These are phyloP conservation scores for Ophiognomonia clavigignenti-juglandacearum DNA, from an alignment of 2,329 filamentous ascomycete genomes.

Conservation along the genomic window DNA sequence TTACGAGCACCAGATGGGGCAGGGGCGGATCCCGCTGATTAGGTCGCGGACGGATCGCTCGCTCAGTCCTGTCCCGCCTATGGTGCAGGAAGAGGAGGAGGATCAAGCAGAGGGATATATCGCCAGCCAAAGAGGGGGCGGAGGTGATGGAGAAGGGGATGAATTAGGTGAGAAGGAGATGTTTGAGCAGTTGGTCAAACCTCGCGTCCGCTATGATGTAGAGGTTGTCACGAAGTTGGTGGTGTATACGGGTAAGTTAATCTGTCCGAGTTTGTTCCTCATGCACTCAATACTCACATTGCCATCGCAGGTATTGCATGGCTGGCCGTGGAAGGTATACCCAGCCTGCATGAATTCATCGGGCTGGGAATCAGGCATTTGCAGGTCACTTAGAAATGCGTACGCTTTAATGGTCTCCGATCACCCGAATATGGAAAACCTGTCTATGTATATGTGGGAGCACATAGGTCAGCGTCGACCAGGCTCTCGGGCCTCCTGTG, in stretches of 20 bases:
- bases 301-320: constrained; percentile 65
- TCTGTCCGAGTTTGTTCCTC: neutral
- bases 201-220: constrained; percentile 93
- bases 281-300: constrained; percentile 1
- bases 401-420: too few species aligned
- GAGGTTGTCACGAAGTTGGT: constrained; percentile 96
- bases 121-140: constrained; percentile 3
- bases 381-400: constrained; percentile 13
- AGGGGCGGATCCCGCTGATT: constrained; percentile 43
- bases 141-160: constrained; percentile 37
- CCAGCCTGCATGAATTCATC: constrained; percentile 64
- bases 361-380: constrained; percentile 43
- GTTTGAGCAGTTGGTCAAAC: constrained; percentile 78
- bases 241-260: constrained; percentile 75
- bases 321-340: constrained; percentile 72
- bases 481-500: too few species aligned
- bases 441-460: too few species aligned
- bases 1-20: constrained; percentile 71
- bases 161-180: constrained; percentile 69
- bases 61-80: constrained; percentile 18
- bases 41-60: constrained; percentile 20
- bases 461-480: too few species aligned
- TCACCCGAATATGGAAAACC: too few species aligned
- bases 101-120: constrained; percentile 26
- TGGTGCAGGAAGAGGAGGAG: constrained; percentile 17